Evolutionary conservation across 768 basidiomycete genomes (phyloP).

Genomic region (Suillus cothurnatus): DNA sequence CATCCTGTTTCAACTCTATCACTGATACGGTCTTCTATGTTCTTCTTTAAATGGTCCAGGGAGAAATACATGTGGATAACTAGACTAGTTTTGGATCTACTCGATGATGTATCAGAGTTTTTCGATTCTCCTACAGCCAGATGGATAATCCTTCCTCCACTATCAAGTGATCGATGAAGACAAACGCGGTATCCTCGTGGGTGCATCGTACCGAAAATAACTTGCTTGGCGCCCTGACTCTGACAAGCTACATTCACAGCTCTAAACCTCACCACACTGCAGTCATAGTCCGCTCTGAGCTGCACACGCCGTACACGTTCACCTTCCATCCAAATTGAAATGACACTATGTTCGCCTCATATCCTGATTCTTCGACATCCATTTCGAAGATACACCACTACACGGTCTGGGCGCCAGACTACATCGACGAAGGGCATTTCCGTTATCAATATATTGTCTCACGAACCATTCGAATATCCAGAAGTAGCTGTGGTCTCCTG

Average conservation of each 20-base stretch:
- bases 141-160: not conserved
- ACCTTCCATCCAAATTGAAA: too few species aligned
- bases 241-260: too few species aligned
- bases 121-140: not conserved
- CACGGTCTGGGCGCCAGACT: constrained; percentile 70
- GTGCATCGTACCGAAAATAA: not conserved
- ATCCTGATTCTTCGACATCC: too few species aligned
- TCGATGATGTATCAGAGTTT: not conserved
- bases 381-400: constrained; percentile 13
- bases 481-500: constrained; percentile 8
- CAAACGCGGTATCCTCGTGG: not conserved
- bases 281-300: not conserved
- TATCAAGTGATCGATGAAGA: not conserved
- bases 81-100: not conserved
- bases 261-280: not conserved
- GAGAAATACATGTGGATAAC: not conserved
- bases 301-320: not conserved
- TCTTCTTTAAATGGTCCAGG: not conserved
- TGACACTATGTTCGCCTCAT: not conserved
- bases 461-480: too few species aligned
- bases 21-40: not conserved
- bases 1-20: not conserved
- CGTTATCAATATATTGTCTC: too few species aligned
- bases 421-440: constrained; percentile 49
- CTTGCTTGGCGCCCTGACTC: not conserved